These are phyloP conservation scores for Marasmius tenuissimus DNA, from an alignment of 1,284 basidiomycete species.

Conservation along the genomic window DNA sequence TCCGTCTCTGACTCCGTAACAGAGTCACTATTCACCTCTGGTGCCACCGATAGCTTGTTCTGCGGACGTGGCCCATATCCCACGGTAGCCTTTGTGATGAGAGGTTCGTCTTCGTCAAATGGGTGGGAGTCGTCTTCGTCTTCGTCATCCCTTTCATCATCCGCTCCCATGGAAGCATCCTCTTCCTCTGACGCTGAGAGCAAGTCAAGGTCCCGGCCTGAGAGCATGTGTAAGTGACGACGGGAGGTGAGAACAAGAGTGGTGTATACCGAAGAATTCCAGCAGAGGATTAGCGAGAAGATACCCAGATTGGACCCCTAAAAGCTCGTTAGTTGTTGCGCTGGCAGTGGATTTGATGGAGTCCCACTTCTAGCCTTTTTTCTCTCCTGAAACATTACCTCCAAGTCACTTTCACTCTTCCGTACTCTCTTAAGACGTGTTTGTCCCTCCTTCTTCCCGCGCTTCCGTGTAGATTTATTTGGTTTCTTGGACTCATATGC, in stretches of 20 bases:
- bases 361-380: neutral
- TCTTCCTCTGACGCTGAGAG: slow-evolving; percentile 48
- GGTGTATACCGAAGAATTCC: neutral
- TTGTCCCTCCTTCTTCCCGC: neutral
- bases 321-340: neutral
- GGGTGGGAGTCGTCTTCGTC: slow-evolving; percentile 14
- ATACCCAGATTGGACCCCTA: neutral
- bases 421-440: slow-evolving; percentile 5
- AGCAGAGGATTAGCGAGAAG: neutral
- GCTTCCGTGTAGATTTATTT: slow-evolving; percentile 28
- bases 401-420: slow-evolving; percentile 10
- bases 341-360: no score
- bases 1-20: slow-evolving; percentile 48
- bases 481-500: slow-evolving; percentile 33
- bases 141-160: slow-evolving; percentile 23
- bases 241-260: neutral
- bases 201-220: slow-evolving; percentile 38
- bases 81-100: slow-evolving; percentile 25
- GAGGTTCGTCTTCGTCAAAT: slow-evolving; percentile 21
- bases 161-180: slow-evolving; percentile 29
- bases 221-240: neutral
- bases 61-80: slow-evolving; percentile 11
- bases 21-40: slow-evolving; percentile 24
- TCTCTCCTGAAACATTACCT: neutral
- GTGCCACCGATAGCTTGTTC: neutral